Evolutionary conservation across 192 early-diverging fungal genomes (phyloP), one percentile per base, ranked within the genome.

Genomic region (Backusella australiensis): DNA sequence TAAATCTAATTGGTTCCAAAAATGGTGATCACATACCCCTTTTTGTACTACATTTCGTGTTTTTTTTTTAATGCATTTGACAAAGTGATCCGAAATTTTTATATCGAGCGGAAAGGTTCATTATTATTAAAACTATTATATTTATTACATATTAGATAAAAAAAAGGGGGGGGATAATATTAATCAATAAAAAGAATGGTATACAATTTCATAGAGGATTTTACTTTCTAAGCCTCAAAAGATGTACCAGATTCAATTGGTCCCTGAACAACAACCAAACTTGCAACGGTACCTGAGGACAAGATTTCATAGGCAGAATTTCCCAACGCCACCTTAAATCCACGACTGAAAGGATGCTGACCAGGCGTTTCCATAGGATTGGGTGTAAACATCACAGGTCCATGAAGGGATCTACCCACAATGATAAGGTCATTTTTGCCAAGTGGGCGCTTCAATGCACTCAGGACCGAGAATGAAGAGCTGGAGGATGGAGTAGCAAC

Each of bases 231-330:
- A 21, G n/a, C 53, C 53, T 56, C 53, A 56, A 56, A 21, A 56
- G 53, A 56, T 21, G 8, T 9, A 8, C 8, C 9, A 8, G n/a
- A 56, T 56, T 56, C 53, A 56, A 56, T 56, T 21, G 67, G 35
- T 69, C 34, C 67, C n/a, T 69, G 67, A 69, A 69, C 35, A 35
- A 69, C 67, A 69, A 69, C 67, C 34, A 69, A 21, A 39, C 67
- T 69, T 34, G 67, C 67, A 9, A 69, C 17, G n/a, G 67, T 69
- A n/a, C 67, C 67, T 8, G 67, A 34, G 34, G 67, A 69, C 19
- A 69, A 69, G 2, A 69, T 69, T 34, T 69, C 34, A 38, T 69
- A 69, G 35, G 67, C 67, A 8, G 67, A 36, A 38, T 69, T 39
- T n/a, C 67, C 67, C 9, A 69, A 38, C 3, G 35, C 67, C 1